These are phyloP conservation scores for Hippophae tibetana DNA, from an alignment of 306 rosid species.

Conservation along the genomic window DNA sequence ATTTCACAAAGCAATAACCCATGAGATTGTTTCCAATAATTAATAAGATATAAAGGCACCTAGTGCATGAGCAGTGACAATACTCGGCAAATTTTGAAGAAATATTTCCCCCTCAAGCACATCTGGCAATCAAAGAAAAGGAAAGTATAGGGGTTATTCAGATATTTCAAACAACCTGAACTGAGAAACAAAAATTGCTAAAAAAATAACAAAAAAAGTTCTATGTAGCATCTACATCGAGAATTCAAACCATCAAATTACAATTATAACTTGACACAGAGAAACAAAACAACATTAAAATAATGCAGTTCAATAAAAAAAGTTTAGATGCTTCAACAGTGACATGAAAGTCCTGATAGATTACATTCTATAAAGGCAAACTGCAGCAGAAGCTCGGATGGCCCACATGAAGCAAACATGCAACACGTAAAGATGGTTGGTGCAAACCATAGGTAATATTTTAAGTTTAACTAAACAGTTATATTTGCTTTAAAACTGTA, in stretches of 20 bases:
- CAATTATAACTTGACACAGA: not conserved
- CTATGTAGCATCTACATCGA: too few relatives aligned
- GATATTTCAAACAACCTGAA: not conserved
- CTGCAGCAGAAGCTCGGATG: not conserved
- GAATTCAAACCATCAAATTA: not conserved
- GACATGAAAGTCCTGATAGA: too few relatives aligned
- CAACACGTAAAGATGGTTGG: not conserved
- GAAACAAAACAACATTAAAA: not conserved
- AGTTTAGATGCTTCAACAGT: too few relatives aligned
- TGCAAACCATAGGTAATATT: not conserved
- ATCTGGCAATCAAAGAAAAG: conserved; percentile 35
- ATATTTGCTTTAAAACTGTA: not conserved
- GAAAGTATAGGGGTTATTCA: conserved; percentile 11
- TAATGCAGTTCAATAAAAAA: not conserved
- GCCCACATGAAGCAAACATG: not conserved
- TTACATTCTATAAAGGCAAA: not conserved
- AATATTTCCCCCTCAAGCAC: conserved; percentile 93
- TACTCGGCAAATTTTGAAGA: conserved; percentile 94
- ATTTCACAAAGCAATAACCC: not conserved
- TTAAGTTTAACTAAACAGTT: not conserved
- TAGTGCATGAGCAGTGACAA: conserved; percentile 81
- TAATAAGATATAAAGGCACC: conserved; percentile 32
- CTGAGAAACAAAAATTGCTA: not conserved
- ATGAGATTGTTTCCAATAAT: not conserved
- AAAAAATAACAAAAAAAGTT: not conserved